Base-by-base conservation (phyloP, 495 filamentous ascomycete genomes). In the Gamarada debralockiae region DNA sequence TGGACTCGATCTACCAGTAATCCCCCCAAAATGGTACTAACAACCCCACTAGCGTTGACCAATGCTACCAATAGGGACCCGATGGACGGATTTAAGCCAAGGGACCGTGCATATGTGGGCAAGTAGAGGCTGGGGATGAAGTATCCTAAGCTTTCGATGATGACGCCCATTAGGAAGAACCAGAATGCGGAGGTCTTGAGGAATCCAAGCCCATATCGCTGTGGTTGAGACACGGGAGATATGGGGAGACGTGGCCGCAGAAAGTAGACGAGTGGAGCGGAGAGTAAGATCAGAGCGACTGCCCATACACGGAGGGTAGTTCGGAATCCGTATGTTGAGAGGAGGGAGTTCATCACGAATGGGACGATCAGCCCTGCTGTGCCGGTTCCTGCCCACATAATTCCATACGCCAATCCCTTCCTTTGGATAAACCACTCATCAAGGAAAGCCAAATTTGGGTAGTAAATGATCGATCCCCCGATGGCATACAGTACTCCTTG, bases 61-160 rank as follows among this genome's bases (percentile, higher is more conserved):
- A 86, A 61, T 4, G 79, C 66, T 13, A 86, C 60, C 1, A 80
- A 71, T 37, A 82, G 49, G 0, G 80, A 76, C n/a, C 50, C 45
- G 8, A 50, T 49, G 1, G 36, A 27, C 15, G 48, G n/a, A 17
- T n/a, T 44, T 1, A 53, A 21, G 3, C 75, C 69, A 1, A 65
- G 58, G 6, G 70, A 66, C 5, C 73, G 62, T 1, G 79, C 81
- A 62, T 83, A 88, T 3, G 77, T 73, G 2, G 82, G 80, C 0
- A 90, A 72, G 63, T 85, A 89, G 22, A 83, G 80, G 3, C 71
- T 70, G 0, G 84, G 85, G 1, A 89, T 68, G 65, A 87, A 86
- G 63, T 79, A 89, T 10, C 84, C 85, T 3, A 82, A 70, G n/a
- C 74, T 73, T 59, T 87, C 73, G 48, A 83, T 67, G 43, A 82